Conservation (phyloP, 2,329 filamentous ascomycete genomes). For the Colletotrichum sp. region DNA sequence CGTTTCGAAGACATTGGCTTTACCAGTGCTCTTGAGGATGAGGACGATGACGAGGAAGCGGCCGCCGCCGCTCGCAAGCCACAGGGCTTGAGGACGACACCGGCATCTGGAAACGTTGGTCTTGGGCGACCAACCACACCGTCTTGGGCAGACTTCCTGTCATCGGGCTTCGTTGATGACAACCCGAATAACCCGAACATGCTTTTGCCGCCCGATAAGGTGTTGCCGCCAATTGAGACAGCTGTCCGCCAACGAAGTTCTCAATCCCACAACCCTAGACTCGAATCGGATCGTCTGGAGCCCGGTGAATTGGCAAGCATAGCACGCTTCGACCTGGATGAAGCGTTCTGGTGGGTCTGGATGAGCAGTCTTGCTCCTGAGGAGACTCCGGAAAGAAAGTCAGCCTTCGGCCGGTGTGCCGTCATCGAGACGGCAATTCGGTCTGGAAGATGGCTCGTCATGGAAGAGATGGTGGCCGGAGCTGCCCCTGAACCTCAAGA, state of each 20-base stretch:
- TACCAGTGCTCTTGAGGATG: slow-evolving; percentile 74
- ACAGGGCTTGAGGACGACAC: slow-evolving; percentile 65
- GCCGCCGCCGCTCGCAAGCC: slow-evolving; percentile 44
- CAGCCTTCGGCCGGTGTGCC: slow-evolving; percentile 92
- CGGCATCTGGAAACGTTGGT: slow-evolving; percentile 70
- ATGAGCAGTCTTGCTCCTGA: slow-evolving; percentile 94
- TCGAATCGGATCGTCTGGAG: slow-evolving; percentile 78
- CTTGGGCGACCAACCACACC: slow-evolving; percentile 88
- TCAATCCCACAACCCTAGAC: slow-evolving; percentile 78
- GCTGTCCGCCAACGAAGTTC: slow-evolving; percentile 80
- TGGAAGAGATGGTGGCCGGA: slow-evolving; percentile 96
- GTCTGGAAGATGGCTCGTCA: slow-evolving; percentile 86
- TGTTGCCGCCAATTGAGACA: slow-evolving; percentile 82
- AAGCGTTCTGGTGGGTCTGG: slow-evolving; percentile 99
- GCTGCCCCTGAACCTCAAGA: slow-evolving; percentile 84
- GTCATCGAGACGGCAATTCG: slow-evolving; percentile 87
- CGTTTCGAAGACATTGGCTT: slow-evolving; percentile 96
- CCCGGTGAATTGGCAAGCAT: slow-evolving; percentile 96
- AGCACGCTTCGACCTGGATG: slow-evolving; percentile 82
- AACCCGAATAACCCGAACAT: slow-evolving; percentile 69
- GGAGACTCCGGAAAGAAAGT: slow-evolving; percentile 84
- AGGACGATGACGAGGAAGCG: slow-evolving; percentile 67
- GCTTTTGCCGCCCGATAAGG: slow-evolving; percentile 88
- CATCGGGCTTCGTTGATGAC: slow-evolving; percentile 87
- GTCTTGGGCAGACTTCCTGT: slow-evolving; percentile 98